phyloP scores from a whole-genome alignment of 768 basidiomycete genomes.

The Suillus clintonianus region DNA sequence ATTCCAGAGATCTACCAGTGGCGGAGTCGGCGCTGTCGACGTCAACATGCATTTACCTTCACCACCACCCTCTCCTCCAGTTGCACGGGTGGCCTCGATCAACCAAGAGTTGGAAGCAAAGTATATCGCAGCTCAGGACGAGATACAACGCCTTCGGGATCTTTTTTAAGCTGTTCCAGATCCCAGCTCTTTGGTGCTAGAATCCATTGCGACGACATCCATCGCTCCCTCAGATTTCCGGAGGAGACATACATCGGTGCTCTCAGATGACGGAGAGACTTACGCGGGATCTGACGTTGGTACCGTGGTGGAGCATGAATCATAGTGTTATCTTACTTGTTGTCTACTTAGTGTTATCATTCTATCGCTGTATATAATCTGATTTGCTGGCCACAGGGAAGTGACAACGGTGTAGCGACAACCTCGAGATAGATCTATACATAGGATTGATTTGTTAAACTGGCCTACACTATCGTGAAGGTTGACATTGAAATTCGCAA shows the following conservation, averaged over 20 bases:
- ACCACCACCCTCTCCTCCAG: constrained; percentile 29
- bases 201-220: constrained; percentile 39
- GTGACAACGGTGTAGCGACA: no score
- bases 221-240: constrained; percentile 52
- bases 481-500: no score
- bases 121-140: constrained; percentile 64
- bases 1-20: constrained; percentile 27
- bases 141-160: constrained; percentile 63
- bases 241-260: constrained; percentile 48
- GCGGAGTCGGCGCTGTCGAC: constrained; percentile 41
- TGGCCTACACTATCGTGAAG: no score
- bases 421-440: neutral
- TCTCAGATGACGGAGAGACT: constrained; percentile 57
- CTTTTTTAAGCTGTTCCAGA: constrained; percentile 62
- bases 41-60: constrained; percentile 42
- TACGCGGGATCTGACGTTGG: constrained; percentile 58
- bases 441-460: neutral
- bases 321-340: constrained; percentile 43
- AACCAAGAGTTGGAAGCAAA: constrained; percentile 57
- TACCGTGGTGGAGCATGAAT: constrained; percentile 58
- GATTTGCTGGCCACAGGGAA: neutral
- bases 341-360: no score
- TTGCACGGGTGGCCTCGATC: constrained; percentile 27
- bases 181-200: constrained; percentile 44
- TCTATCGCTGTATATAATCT: constrained; percentile 32